Evolutionary conservation across 2,329 filamentous ascomycete genomes (phyloP), one percentile per base, ranked within the genome.

Genomic region (Hypomyces perniciosus): DNA sequence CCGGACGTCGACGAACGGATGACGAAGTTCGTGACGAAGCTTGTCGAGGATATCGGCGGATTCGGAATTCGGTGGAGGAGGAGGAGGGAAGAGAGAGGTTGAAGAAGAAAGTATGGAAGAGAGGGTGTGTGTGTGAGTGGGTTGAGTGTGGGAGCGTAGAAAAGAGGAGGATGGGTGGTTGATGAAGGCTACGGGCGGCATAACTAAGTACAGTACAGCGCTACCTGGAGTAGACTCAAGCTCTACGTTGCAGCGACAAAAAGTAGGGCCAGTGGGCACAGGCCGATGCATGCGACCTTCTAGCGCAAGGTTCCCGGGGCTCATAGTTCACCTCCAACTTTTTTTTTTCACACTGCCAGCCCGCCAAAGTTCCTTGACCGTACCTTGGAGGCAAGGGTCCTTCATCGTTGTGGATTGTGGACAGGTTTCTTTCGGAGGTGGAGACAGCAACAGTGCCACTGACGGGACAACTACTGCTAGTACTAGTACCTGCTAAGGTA

Each of bases 41-140:
- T 68, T 68, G 64, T 67, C 65, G 59, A 57, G 54, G 56, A 55
- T 55, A 56, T 68, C 55, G 66, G 62, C 60, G 65, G 67, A 68
- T 69, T 70, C 67, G 63, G 64, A 56, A 58, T 59, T 64, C 63
- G 65, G 63, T 61, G 41, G 46, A 53, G 55, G 53, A 53, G 56
- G 54, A 49, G 53, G 53, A 40, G 53, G 45, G 53, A 54, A 56
- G 56, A 55, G 52, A 48, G 51, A 45, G 57, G 51, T 54, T 51
- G 50, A 53, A 51, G 47, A 45, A 42, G 39, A 53, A 51, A 47
- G 44, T 43, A 49, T 42, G 51, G 46, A 46, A 47, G 48, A 51
- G 30, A 44, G 30, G 33, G 30, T 31, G 30, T 44, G 42, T 13
- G 42, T 44, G 28, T 26, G n/a, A 52, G 42, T 43, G 44, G 50